Conservation (phyloP, 345 rosid species). For the Isatis tinctoria region DNA sequence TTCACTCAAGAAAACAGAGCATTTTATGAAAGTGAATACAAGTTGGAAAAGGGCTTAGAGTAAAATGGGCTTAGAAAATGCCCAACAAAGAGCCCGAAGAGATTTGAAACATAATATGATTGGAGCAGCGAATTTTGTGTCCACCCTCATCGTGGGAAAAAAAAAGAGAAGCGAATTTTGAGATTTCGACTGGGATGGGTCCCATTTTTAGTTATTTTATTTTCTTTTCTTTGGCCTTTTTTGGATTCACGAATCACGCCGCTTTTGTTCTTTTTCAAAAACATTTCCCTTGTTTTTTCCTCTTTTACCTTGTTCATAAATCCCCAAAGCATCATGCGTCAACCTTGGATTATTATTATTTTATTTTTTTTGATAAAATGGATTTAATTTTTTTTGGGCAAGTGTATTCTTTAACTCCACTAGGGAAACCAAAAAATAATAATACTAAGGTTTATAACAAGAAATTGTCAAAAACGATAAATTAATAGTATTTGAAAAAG, state of each 20-base stretch:
- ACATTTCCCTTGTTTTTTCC: background rate
- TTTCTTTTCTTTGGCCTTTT: background rate
- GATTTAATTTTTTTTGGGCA: too few relatives aligned
- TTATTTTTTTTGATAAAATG: too few relatives aligned
- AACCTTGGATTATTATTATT: background rate
- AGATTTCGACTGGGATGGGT: constrained; percentile 11
- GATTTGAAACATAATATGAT: background rate
- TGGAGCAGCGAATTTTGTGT: background rate
- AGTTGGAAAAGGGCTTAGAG: background rate
- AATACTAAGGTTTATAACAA: too few relatives aligned
- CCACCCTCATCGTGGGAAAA: background rate
- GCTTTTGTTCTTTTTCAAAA: background rate
- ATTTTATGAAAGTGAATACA: background rate
- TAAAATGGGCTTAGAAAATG: background rate
- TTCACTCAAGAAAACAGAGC: constrained; percentile 2
- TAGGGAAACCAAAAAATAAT: background rate
- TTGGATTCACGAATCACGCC: constrained; percentile 22
- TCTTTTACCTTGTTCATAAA: constrained; percentile 3
- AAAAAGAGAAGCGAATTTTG: constrained; percentile 14
- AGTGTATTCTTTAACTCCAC: background rate
- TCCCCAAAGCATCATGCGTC: constrained; percentile 5
- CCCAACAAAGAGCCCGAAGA: background rate
- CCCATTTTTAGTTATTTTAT: background rate
- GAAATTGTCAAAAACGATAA: too few relatives aligned
- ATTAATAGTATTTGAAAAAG: too few relatives aligned